Percentiles rank a stretch among this genome's conserved stretches.
These are phyloP conservation scores for Phytopythium boreale DNA, from an alignment of 352 stramenopile species.

Conservation along the genomic window DNA sequence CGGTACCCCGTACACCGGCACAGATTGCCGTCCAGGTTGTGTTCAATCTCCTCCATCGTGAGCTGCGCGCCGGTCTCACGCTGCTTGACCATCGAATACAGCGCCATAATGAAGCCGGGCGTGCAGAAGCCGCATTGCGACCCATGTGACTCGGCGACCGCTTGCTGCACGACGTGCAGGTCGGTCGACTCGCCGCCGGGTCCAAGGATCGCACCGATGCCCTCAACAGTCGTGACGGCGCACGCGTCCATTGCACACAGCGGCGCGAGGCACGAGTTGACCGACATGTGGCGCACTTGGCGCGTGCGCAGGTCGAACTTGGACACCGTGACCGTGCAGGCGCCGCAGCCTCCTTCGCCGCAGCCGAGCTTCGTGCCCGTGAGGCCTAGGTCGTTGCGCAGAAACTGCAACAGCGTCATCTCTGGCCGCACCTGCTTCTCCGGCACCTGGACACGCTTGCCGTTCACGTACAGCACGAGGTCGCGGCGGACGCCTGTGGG, in stretches of 20 bases:
- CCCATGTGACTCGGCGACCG: slow-evolving; percentile 89
- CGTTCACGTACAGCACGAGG: slow-evolving; percentile 78
- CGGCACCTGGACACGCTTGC: slow-evolving; percentile 41
- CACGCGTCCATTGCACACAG: slow-evolving; percentile 81
- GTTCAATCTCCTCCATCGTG: slow-evolving; percentile 89
- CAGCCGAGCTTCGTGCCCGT: slow-evolving; percentile 91
- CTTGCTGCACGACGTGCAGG: slow-evolving; percentile 84
- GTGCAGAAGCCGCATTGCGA: slow-evolving; percentile 95
- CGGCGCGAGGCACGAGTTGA: slow-evolving; percentile 88
- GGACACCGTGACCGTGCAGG: slow-evolving; percentile 94
- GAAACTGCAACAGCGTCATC: slow-evolving; percentile 81
- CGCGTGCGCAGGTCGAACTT: slow-evolving; percentile 44
- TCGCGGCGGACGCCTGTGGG: slow-evolving; percentile 29
- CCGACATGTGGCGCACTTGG: slow-evolving; percentile 59
- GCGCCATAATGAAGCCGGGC: slow-evolving; percentile 84
- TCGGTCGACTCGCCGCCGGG: slow-evolving; percentile 24
- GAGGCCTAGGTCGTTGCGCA: slow-evolving; percentile 66
- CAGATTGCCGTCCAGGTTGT: slow-evolving; percentile 95
- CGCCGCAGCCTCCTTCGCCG: slow-evolving; percentile 94
- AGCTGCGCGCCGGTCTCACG: slow-evolving; percentile 60
- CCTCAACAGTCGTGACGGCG: slow-evolving; percentile 87
- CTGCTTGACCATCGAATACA: slow-evolving; percentile 82
- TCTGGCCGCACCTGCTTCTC: slow-evolving; percentile 61
- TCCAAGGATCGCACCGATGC: slow-evolving; percentile 43
- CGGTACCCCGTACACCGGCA: slow-evolving; percentile 93